Evolutionary conservation across 768 basidiomycete species (phyloP), one percentile per base, ranked within the genome.

Genomic region (Auricularia cornea): DNA sequence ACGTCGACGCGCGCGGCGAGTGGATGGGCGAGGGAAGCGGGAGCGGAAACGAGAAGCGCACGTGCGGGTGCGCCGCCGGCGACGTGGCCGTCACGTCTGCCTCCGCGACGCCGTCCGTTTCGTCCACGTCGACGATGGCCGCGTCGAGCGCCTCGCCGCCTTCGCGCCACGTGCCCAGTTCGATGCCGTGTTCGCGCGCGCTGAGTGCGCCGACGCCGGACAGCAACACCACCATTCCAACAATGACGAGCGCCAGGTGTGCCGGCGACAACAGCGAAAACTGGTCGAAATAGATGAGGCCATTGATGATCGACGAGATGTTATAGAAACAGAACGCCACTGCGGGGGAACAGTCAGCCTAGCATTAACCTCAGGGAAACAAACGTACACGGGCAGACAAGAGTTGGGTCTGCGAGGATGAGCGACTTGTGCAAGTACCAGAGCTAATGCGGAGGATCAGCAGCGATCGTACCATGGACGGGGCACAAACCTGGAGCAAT

Each of bases 241-340:
- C 66, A 5, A 80, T 76, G 63, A 98, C 91, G 29, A 96, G 81
- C 3, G 77, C 72, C n/a, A 94, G 81, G 71, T 94, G 84, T n/a
- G 84, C 68, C 0, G 81, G 78, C 1, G 85, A 76, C 40, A 98
- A 86, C 28, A 85, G 78, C 20, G 84, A 80, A 70, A 92, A 84
- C 70, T 98, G 93, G 72, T 94, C 80, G 72, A 91, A 97, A 74
- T 94, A 97, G 54, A 95, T 84, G 61, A 96, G 80, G 3, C 90
- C 90, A 67, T 94, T 94, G 63, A 94, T 80, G 72, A 98, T 96
- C 28, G 90, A 92, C 2, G 92, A 92, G 16, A 95, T 72, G 72
- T 96, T 98, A 76, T 96, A 98, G 73, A 94, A 92, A 73, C 93
- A 96, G 76, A 96, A 98, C 4, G 94, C 93, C 71, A 92, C 87